Evolutionary conservation across 805 yeast species (phyloP), one percentile per base, ranked within the genome.

Genomic region (Debaryomyces castellii): DNA sequence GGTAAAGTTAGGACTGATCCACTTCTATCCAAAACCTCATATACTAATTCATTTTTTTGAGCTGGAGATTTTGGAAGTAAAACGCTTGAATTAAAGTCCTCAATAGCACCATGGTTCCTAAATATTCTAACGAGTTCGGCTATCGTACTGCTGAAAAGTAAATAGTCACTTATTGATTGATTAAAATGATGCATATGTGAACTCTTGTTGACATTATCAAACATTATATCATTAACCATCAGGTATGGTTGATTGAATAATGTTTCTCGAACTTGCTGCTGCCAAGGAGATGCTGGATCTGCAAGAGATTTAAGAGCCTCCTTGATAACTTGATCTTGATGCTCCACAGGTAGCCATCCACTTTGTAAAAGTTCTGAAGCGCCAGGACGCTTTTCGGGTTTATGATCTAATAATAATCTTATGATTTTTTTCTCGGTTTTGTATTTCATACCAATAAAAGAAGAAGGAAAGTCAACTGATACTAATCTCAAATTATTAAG

Each of bases 261-360:
- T 0, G 94, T 86, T 44, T 85, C 87, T 58, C 97, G 78, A 0
- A 94, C 96, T 62, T 90, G 96, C 51, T 83, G 88, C 52, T 91
- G 94, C 95, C 97, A 90, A 1, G 96, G 91, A 0, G 97, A 88
- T 0, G 94, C 82, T 0, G 96, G 92, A 61, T 90, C 91, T 0
- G 96, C 86, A 47, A 94, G 66, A 23, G 90, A 87, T 52, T 83
- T 82, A 51, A 94, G 71, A 0, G 96, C 97, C 57, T 90, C 96
- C 58, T 88, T 86, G 48, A 94, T 87, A 9, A 89, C 78, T 58
- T 87, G 88, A 58, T 94, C 97, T 56, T 90, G 95, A 51, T 89
- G 92, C 46, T 88, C 89, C 0, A 89, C 87, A 0, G 97, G 96
- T 18, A 94, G 69, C 62, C 84, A 70, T 0, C 97, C 97, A 44